Conservation (phyloP, 1,284 basidiomycete species). For the Termitomyces sp. region DNA sequence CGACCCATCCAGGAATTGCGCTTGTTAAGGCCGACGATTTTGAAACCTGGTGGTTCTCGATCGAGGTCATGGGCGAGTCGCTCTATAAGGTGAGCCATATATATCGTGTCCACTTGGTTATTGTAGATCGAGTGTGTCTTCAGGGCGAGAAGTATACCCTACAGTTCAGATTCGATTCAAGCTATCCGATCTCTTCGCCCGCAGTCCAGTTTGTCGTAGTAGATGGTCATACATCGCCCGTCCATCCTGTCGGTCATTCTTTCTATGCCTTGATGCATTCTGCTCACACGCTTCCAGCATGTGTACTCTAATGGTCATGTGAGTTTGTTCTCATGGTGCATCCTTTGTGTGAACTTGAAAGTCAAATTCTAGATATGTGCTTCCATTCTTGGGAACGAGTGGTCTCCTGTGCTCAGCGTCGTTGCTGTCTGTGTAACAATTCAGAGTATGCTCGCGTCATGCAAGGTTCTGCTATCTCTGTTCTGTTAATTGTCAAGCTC, state of each 20-base stretch:
- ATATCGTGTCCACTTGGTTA: neutral
- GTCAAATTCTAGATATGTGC: conserved; percentile 62
- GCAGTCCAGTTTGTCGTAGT: conserved; percentile 76
- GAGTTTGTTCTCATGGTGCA: conserved; percentile 23
- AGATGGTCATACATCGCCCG: conserved; percentile 54
- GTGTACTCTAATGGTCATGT: conserved; percentile 85
- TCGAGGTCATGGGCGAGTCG: conserved; percentile 77
- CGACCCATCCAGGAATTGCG: conserved; percentile 50
- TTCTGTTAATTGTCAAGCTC: conserved; percentile 2
- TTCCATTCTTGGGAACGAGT: conserved; percentile 79
- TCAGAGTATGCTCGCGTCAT: conserved; percentile 84
- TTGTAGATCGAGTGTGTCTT: neutral
- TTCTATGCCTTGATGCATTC: conserved; percentile 4
- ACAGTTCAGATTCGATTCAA: conserved; percentile 70
- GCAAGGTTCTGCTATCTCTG: conserved; percentile 54
- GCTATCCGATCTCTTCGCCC: conserved; percentile 79
- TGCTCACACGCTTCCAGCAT: conserved; percentile 43
- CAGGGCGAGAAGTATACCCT: conserved; percentile 73
- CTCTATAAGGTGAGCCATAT: conserved; percentile 48
- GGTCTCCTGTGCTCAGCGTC: conserved; percentile 81
- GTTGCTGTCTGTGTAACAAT: conserved; percentile 74
- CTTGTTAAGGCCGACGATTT: conserved; percentile 71
- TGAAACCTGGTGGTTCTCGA: conserved; percentile 64
- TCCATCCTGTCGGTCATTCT: conserved; percentile 63
- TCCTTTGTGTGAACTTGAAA: neutral